Conservation (phyloP, 768 basidiomycete species). For the Royoungia palumana region DNA sequence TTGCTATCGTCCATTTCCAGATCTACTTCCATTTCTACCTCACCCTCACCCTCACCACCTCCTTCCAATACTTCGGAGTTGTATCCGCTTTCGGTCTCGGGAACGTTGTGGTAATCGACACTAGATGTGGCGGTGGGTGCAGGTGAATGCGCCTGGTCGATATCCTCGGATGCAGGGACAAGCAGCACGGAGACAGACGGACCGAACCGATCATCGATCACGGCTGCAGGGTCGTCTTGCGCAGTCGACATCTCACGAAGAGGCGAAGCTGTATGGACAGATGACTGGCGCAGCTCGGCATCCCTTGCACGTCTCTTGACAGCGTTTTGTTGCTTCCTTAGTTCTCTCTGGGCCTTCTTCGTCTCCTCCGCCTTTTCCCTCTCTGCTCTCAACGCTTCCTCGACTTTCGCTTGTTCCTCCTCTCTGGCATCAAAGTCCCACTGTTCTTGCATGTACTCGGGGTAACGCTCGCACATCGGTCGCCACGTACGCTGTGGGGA, state of each 20-base stretch:
- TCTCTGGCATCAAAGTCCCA: conserved; percentile 73
- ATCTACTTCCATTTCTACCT: conserved; percentile 26
- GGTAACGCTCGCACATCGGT: conserved; percentile 80
- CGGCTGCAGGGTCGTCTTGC: conserved; percentile 24
- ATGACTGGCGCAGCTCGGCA: conserved; percentile 21
- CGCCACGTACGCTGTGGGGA: conserved; percentile 55
- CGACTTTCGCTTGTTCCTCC: conserved; percentile 60
- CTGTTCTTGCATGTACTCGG: conserved; percentile 83
- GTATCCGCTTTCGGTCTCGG: conserved; percentile 52
- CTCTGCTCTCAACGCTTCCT: conserved; percentile 40
- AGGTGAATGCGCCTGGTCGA: conserved; percentile 44
- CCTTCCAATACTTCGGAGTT: conserved; percentile 46
- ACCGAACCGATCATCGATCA: conserved; percentile 28
- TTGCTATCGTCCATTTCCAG: conserved; percentile 20
- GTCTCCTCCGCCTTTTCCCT: conserved; percentile 39
- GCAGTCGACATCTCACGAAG: conserved; percentile 30
- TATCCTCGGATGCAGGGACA: conserved; percentile 23
- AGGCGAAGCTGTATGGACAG: conserved; percentile 22
- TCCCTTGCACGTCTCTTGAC: conserved; percentile 51
- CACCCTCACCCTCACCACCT: conserved; percentile 25
- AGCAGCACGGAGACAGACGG: conserved; percentile 27
- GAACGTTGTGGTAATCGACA: conserved; percentile 37
- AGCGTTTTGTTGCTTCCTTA: conserved; percentile 50
- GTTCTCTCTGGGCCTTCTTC: conserved; percentile 43
- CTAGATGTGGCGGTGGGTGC: conserved; percentile 51